Conservation (phyloP, 1,139 yeast species). For the Scheffersomyces segobiensis region DNA sequence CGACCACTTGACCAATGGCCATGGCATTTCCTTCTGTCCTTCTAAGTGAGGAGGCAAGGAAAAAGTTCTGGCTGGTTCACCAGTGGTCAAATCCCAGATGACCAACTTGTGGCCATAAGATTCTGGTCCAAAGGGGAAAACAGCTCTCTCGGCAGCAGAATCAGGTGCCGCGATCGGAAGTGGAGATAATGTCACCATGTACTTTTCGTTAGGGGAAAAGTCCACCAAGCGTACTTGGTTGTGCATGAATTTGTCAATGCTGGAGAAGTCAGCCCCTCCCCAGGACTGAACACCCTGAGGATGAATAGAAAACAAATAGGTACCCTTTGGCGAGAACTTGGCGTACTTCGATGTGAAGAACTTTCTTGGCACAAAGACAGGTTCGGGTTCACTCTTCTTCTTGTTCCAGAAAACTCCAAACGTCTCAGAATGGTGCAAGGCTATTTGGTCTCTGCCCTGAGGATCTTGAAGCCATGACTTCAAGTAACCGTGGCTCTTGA, state of each 20-base stretch:
- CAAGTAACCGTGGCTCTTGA: constrained; percentile 76
- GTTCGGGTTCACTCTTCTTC: constrained; percentile 72
- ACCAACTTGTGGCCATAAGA: constrained; percentile 93
- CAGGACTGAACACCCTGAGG: constrained; percentile 95
- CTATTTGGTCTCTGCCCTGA: constrained; percentile 87
- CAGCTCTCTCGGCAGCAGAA: constrained; percentile 59
- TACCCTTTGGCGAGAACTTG: constrained; percentile 93
- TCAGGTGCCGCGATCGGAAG: constrained; percentile 76
- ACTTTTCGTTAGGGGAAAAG: constrained; percentile 90
- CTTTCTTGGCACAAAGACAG: constrained; percentile 73
- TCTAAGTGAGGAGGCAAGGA: constrained; percentile 81
- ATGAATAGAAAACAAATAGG: constrained; percentile 83
- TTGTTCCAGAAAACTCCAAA: constrained; percentile 91
- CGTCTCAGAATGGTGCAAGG: constrained; percentile 74
- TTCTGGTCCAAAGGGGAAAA: constrained; percentile 82
- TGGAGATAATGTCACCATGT: constrained; percentile 87
- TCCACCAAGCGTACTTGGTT: constrained; percentile 88
- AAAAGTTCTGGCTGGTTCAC: constrained; percentile 85
- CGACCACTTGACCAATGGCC: constrained; percentile 99
- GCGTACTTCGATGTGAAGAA: constrained; percentile 88
- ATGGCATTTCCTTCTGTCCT: constrained; percentile 72
- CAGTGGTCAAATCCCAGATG: constrained; percentile 88
- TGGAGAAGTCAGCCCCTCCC: constrained; percentile 85
- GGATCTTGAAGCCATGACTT: constrained; percentile 90
- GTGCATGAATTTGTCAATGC: constrained; percentile 79